Conservation (phyloP, 331 rosid genomes). For the Acacia concinna region DNA sequence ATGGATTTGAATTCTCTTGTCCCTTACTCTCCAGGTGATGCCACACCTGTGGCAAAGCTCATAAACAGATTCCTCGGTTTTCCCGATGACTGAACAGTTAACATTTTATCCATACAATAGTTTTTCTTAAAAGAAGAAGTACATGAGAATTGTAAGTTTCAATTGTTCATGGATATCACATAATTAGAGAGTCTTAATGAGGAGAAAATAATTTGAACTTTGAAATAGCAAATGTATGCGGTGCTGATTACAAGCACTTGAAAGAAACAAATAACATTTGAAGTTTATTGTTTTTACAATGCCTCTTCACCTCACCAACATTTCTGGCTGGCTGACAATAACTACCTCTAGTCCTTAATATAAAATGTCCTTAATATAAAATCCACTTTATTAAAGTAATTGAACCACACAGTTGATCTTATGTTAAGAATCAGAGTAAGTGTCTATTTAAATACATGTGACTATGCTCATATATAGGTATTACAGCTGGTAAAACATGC, state of each 20-base stretch:
- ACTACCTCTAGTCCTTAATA: too few relatives aligned
- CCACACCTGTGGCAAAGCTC: slow-evolving; percentile 70
- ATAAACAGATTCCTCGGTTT: slow-evolving; percentile 71
- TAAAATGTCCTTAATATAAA: too few relatives aligned
- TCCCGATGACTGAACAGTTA: slow-evolving; percentile 52
- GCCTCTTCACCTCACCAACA: neutral
- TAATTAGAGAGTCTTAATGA: neutral
- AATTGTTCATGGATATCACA: neutral
- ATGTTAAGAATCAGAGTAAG: too few relatives aligned
- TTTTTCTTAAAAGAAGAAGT: too few relatives aligned
- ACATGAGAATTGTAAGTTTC: neutral
- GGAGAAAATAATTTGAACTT: neutral
- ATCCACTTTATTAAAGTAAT: too few relatives aligned
- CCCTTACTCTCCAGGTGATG: slow-evolving; percentile 75
- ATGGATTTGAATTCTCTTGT: slow-evolving; percentile 62
- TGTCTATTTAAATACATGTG: neutral
- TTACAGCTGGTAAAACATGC: neutral
- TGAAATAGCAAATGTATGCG: neutral
- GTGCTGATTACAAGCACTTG: too few relatives aligned
- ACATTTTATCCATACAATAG: neutral
- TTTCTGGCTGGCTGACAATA: neutral
- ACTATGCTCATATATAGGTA: too few relatives aligned
- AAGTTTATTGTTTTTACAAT: too few relatives aligned
- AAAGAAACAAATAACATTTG: too few relatives aligned
- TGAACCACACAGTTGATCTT: too few relatives aligned